Percentiles rank a stretch among this genome's conserved stretches.
Conservation (phyloP, 1,284 basidiomycete species). For the Sporisorium reilianum region DNA sequence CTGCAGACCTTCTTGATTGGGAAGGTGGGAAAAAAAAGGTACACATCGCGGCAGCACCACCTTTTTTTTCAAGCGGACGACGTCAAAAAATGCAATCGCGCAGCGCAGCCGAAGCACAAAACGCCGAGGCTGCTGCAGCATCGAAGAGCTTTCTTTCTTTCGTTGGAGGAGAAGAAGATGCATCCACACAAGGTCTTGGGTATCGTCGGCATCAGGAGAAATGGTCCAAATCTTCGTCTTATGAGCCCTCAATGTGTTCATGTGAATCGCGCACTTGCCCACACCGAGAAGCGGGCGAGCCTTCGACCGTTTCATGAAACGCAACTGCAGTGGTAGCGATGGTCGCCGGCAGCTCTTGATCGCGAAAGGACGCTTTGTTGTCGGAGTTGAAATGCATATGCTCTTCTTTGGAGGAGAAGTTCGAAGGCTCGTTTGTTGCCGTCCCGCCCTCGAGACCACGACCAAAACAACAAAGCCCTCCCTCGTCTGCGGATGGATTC, state of each 20-base stretch:
- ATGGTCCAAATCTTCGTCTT: neutral
- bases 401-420: constrained; percentile 1
- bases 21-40: constrained; percentile 4
- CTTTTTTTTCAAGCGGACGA: neutral
- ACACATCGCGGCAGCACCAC: neutral
- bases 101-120: constrained; percentile 14
- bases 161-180: neutral
- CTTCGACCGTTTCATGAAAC: neutral
- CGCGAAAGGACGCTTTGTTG: neutral
- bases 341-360: neutral
- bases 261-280: neutral
- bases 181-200: neutral
- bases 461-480: constrained; percentile 8
- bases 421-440: neutral
- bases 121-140: constrained; percentile 23
- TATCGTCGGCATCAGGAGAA: neutral
- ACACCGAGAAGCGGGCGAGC: neutral
- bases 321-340: constrained; percentile 1
- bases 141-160: neutral
- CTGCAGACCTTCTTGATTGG: constrained; percentile 1
- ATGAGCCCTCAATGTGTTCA: neutral
- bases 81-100: constrained; percentile 18
- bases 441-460: constrained; percentile 9
- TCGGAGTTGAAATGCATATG: constrained; percentile 4
- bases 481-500: neutral